A percentile compares a stretch with the other conserved stretches of the same genome.
Evolutionary conservation across 768 basidiomycete genomes (phyloP).

Genomic region (Calocybe gangraenosa): DNA sequence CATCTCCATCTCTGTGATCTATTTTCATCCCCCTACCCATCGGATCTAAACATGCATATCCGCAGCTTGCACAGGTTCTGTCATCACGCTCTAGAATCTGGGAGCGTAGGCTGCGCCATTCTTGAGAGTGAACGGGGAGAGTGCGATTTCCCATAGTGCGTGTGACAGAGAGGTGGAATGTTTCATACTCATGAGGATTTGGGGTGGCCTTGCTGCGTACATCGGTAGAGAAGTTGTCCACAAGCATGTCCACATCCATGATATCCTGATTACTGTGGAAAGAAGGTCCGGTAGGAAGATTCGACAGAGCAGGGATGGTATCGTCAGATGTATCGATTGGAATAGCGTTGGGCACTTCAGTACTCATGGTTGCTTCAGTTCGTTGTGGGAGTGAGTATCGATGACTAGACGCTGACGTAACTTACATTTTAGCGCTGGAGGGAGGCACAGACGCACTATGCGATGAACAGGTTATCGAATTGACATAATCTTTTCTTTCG

Average conservation of each 20-base stretch:
- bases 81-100: slow-evolving; percentile 10
- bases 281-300: not conserved
- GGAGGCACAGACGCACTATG: no score
- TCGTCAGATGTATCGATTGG: no score
- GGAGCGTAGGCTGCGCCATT: slow-evolving; percentile 7
- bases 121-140: not conserved
- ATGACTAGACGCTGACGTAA: no score
- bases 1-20: slow-evolving; percentile 9
- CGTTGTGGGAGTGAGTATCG: no score
- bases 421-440: no score
- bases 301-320: no score
- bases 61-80: slow-evolving; percentile 12
- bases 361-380: no score
- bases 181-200: not conserved
- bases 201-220: not conserved
- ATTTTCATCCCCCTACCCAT: slow-evolving; percentile 8
- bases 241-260: no score
- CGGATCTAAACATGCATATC: slow-evolving; percentile 4
- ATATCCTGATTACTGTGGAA: not conserved
- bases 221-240: not conserved
- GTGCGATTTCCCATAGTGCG: slow-evolving; percentile 1
- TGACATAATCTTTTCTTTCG: no score
- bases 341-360: no score
- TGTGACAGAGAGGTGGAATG: slow-evolving; percentile 8
- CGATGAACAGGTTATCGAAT: no score